A percentile compares a stretch with the other conserved stretches of the same genome.
These are phyloP conservation scores for Boletellus sp. DNA, from an alignment of 768 basidiomycete genomes.

Conservation along the genomic window DNA sequence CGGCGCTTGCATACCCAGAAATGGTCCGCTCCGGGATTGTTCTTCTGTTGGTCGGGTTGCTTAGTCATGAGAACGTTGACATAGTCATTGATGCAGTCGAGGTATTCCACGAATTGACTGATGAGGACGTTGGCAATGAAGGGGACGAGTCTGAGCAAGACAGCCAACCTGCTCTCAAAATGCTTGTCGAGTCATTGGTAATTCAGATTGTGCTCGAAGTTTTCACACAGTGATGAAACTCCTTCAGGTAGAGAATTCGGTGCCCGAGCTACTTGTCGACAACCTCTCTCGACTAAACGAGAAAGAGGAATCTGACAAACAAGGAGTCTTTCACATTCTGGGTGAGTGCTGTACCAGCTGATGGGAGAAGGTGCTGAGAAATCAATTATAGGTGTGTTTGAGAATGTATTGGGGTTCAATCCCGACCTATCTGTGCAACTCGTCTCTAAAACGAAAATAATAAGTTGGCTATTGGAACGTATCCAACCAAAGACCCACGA, in stretches of 20 bases:
- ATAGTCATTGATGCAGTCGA: constrained; percentile 96
- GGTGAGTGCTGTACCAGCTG: constrained; percentile 39
- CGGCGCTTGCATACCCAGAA: constrained; percentile 83
- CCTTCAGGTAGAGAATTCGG: constrained; percentile 71
- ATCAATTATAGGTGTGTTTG: constrained; percentile 70
- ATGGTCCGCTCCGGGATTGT: constrained; percentile 75
- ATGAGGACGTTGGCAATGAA: constrained; percentile 90
- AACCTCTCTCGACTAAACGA: constrained; percentile 90
- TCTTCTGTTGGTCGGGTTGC: constrained; percentile 70
- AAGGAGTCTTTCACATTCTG: constrained; percentile 92
- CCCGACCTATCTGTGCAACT: constrained; percentile 69
- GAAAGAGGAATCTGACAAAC: constrained; percentile 82
- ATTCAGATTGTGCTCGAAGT: constrained; percentile 26
- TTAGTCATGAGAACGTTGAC: constrained; percentile 95
- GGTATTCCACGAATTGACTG: constrained; percentile 89
- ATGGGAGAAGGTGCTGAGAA: not conserved
- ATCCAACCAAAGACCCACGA: constrained; percentile 72
- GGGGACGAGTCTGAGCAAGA: constrained; percentile 62
- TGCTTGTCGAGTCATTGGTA: constrained; percentile 74
- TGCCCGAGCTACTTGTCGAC: constrained; percentile 85
- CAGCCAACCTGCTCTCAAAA: constrained; percentile 64
- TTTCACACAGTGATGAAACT: constrained; percentile 4
- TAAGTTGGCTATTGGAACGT: constrained; percentile 77
- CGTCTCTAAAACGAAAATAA: constrained; percentile 67
- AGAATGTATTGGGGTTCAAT: constrained; percentile 86